A percentile compares a stretch with the other conserved stretches of the same genome.
phyloP scores from a whole-genome alignment of 371 early-diverging fungal genomes.

The Actinomortierella ambigua region DNA sequence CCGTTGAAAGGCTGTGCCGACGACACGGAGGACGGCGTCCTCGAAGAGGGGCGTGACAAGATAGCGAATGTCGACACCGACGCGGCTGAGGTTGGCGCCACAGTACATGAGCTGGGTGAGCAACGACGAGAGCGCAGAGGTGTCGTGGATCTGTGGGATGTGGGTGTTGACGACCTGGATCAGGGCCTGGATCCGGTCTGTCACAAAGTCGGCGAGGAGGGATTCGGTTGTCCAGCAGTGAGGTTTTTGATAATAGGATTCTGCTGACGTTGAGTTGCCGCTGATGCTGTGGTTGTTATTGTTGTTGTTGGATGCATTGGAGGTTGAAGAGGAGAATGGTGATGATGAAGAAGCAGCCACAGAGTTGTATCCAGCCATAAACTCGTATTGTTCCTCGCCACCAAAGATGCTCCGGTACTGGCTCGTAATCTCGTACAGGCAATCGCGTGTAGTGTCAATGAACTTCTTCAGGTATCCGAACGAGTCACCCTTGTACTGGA shows the following conservation, averaged over 20 bases:
- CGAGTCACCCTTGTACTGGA: conserved; percentile 54
- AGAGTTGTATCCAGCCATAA: conserved; percentile 1
- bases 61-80: conserved; percentile 80
- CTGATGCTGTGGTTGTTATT: conserved; percentile 27
- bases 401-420: conserved; percentile 85
- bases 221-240: conserved; percentile 41
- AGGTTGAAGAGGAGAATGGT: conserved; percentile 42
- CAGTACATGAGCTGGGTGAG: conserved; percentile 84
- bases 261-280: no score
- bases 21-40: conserved; percentile 61
- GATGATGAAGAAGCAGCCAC: conserved; percentile 25
- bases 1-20: conserved; percentile 54
- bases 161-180: conserved; percentile 45
- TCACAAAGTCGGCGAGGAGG: conserved; percentile 59
- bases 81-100: conserved; percentile 79
- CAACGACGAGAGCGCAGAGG: conserved; percentile 65
- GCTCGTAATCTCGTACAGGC: conserved; percentile 81
- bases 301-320: conserved; percentile 24
- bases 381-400: conserved; percentile 44
- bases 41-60: conserved; percentile 68
- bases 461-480: conserved; percentile 74
- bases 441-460: conserved; percentile 78
- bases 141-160: conserved; percentile 63
- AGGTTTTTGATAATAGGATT: conserved; percentile 26
- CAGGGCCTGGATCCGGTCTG: conserved; percentile 49